A percentile compares a stretch with the other conserved stretches of the same genome.
Conservation (phyloP, 2,329 filamentous ascomycete species). For the Aphanoascus verrucosus region DNA sequence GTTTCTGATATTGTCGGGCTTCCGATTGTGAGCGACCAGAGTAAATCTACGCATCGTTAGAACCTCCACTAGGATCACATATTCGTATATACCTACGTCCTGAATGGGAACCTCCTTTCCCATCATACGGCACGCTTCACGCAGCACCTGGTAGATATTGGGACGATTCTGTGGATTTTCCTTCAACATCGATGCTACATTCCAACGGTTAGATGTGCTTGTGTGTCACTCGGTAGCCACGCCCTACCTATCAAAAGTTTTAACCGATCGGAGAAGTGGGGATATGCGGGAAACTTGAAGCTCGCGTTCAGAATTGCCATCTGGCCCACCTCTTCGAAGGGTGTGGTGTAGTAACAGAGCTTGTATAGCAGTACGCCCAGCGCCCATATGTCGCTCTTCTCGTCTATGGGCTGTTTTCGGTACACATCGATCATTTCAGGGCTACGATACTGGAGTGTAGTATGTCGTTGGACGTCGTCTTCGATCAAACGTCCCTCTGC, state of each 20-base stretch:
- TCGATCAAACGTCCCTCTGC: slow-evolving; percentile 86
- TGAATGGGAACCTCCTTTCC: slow-evolving; percentile 75
- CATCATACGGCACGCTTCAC: slow-evolving; percentile 80
- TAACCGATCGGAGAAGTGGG: slow-evolving; percentile 75
- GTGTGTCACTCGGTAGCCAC: slow-evolving; percentile 6
- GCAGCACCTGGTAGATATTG: slow-evolving; percentile 87
- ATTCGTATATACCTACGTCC: slow-evolving; percentile 54
- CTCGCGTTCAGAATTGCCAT: slow-evolving; percentile 94
- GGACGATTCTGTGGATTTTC: slow-evolving; percentile 71
- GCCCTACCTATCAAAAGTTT: slow-evolving; percentile 77
- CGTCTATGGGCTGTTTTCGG: slow-evolving; percentile 88
- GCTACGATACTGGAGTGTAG: slow-evolving; percentile 91
- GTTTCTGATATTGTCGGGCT: slow-evolving; percentile 47
- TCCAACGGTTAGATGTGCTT: slow-evolving; percentile 6
- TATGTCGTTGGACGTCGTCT: slow-evolving; percentile 94
- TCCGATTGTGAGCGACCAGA: slow-evolving; percentile 54
- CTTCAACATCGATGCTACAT: slow-evolving; percentile 71
- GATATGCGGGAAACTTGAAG: slow-evolving; percentile 82
- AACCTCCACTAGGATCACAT: neutral
- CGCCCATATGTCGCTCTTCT: slow-evolving; percentile 98
- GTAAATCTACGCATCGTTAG: slow-evolving; percentile 51
- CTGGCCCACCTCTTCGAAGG: slow-evolving; percentile 94
- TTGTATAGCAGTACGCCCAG: slow-evolving; percentile 93
- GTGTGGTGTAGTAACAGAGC: slow-evolving; percentile 97
- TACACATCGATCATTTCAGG: slow-evolving; percentile 99